Base-by-base conservation (phyloP, 352 stramenopile species). In the Globisporangium lucens region DNA sequence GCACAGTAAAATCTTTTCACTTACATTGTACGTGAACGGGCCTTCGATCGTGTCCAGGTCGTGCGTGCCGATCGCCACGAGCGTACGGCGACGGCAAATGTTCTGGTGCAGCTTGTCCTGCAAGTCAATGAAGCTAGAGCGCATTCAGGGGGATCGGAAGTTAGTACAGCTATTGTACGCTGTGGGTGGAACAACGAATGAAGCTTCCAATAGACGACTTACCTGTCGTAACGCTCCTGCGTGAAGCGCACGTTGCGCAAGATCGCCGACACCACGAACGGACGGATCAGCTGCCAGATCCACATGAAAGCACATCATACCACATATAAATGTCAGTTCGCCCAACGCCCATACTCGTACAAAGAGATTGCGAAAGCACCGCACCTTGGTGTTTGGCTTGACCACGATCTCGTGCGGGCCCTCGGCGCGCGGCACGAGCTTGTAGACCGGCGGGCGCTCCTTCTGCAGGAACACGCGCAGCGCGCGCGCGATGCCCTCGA, bases 51-150 rank as follows among this genome's bases (percentile, higher is more conserved):
- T 95, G 87, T 99, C 96, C 58, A 99, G 83, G 80, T 99, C 98
- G 82, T 99, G 98, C 55, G 98, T 99, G 62, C 98, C 98, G 78
- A 99, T 99, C 36, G 98, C 97, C 33, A 99, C 98, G 20, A 99
- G 89, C n/a, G 97, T 99, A 58, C 98, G 94, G 63, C 97, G 93
- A 70, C 98, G 95, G 85, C 98, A 99, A 61, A 99, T 98, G 84
- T 99, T 99, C 64, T 99, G 95, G 80, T 99, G 98, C 58, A 99
- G 87, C 83, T 99, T 99, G 86, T 99, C 98, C 85, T 99, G 98
- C 70, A 99, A 86, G 70, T 99, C 98, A 64, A 99, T 99, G 87
- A 99, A 99, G 77, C 95, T 95, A 46, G 24, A 41, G 59, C 24
- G n/a, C 13, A 41, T 33, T 20, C 8, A 60, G 7, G 4, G 4